phyloP scores from a whole-genome alignment of 202 grass and related monocot species.

The Carex arenaria region DNA sequence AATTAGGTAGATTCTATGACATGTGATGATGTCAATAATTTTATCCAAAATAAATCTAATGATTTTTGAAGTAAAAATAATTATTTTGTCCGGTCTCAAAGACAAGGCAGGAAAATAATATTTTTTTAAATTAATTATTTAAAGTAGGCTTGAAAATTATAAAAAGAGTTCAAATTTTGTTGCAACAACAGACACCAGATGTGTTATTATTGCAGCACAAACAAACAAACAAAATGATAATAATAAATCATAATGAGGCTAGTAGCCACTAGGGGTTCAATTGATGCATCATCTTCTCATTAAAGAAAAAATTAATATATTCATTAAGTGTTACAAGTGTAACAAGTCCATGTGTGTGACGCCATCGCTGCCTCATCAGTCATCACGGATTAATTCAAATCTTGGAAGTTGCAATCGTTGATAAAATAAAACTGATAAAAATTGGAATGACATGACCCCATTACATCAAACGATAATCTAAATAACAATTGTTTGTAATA shows the following conservation, averaged over 20 bases:
- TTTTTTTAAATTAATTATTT: neutral
- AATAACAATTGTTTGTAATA: neutral
- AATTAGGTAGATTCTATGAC: no score
- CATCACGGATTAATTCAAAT: constrained; percentile 8
- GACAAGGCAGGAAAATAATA: neutral
- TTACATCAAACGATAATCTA: neutral
- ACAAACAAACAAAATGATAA: neutral
- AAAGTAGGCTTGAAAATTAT: neutral
- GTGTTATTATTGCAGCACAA: neutral
- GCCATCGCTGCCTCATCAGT: neutral
- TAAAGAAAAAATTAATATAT: neutral
- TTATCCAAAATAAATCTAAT: neutral
- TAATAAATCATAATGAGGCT: neutral
- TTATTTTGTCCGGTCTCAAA: neutral
- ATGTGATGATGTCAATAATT: neutral
- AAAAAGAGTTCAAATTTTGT: neutral
- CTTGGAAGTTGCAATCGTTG: neutral
- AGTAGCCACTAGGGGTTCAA: neutral
- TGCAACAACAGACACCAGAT: neutral
- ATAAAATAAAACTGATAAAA: neutral
- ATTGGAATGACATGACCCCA: neutral
- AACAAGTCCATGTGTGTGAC: constrained; percentile 15
- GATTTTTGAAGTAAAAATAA: neutral
- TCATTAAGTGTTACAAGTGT: neutral
- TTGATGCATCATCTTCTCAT: neutral